Base-by-base conservation (phyloP, 768 basidiomycete genomes). In the Termitomyces sp. region DNA sequence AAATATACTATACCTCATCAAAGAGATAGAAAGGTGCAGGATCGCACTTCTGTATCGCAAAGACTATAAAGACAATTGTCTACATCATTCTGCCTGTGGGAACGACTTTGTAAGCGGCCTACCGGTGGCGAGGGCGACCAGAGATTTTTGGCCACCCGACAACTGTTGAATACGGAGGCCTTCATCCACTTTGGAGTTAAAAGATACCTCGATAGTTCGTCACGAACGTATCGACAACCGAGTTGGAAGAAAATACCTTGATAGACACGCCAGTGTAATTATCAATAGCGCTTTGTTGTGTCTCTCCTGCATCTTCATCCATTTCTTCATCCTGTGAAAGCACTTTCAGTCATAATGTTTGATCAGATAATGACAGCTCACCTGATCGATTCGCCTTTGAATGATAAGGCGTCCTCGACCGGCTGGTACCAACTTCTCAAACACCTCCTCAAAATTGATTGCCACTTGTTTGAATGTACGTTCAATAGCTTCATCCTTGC, bases 1-100 rank as follows among this genome's bases (percentile, higher is more conserved):
- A 52, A 36, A 43, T 38, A 18, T 23, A 35, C 61, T 64, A 26
- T 61, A 88, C 89, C 79, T 98, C 97, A 69, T 99, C 97, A 67
- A 99, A 98, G n/a, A 99, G 80, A 72, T 98, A 98, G 77, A 99
- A 99, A 2, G 97, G 97, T 0, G 97, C 96, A 2, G 97, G 97
- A 68, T 99, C 97, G 69, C 96, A 98, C 74, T 97, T 98, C 74
- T 99, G 97, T 64, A 98, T 98, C 16, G 96, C 94, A 68, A 99
- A 98, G 28, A 99, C 95, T 92, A 67, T 0, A 33, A 50, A 18
- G 52, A 44, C 40, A 12, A 36, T 44, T 55, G 18, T 41, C 66
- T 14, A 7, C 5, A 53, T 16, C 16, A 26, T 30, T 28, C 36
- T 40, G 38, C 18, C 28, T 9, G 12, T 12, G 28, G 48, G 13